Percentiles rank a stretch among this genome's conserved stretches.
Conservation (phyloP, 495 filamentous ascomycete genomes). For the Bombardia bombarda region DNA sequence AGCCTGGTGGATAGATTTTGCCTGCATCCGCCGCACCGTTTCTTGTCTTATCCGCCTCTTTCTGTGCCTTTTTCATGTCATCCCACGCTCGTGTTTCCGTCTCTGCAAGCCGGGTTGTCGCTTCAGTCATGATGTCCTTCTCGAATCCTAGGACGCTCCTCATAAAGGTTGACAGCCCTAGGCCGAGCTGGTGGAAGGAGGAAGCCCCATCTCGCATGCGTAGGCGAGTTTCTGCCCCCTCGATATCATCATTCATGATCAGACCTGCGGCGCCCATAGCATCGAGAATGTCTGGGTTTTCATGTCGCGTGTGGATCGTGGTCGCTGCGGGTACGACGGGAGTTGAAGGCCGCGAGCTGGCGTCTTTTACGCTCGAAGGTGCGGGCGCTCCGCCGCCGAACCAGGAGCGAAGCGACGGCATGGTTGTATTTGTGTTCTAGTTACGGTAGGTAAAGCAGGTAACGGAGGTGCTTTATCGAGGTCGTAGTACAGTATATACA, state of each 20-base stretch:
- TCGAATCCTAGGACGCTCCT: slow-evolving; percentile 86
- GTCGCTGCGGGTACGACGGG: slow-evolving; percentile 11
- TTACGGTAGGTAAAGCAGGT: too few relatives aligned
- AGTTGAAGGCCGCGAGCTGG: background rate
- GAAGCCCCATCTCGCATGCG: slow-evolving; percentile 63
- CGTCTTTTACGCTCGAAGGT: too few relatives aligned
- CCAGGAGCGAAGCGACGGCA: background rate
- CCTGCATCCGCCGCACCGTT: slow-evolving; percentile 11
- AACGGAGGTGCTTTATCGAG: too few relatives aligned
- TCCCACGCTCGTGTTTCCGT: slow-evolving; percentile 74
- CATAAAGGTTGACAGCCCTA: slow-evolving; percentile 77
- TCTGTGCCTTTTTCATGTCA: slow-evolving; percentile 68
- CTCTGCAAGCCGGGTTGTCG: slow-evolving; percentile 61
- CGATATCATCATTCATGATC: slow-evolving; percentile 93
- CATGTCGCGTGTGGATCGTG: slow-evolving; percentile 10
- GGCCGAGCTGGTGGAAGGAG: slow-evolving; percentile 86
- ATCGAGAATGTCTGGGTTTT: slow-evolving; percentile 36
- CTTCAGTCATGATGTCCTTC: slow-evolving; percentile 87
- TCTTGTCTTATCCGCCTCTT: slow-evolving; percentile 30
- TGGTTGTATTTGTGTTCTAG: background rate
- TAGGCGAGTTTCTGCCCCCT: slow-evolving; percentile 69
- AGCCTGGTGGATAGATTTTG: slow-evolving; percentile 66
- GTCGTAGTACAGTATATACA: background rate
- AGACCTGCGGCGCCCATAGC: slow-evolving; percentile 39
- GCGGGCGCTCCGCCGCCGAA: background rate